Base-by-base conservation (phyloP, 257 asterid species). In the Rauvolfia tetraphylla region DNA sequence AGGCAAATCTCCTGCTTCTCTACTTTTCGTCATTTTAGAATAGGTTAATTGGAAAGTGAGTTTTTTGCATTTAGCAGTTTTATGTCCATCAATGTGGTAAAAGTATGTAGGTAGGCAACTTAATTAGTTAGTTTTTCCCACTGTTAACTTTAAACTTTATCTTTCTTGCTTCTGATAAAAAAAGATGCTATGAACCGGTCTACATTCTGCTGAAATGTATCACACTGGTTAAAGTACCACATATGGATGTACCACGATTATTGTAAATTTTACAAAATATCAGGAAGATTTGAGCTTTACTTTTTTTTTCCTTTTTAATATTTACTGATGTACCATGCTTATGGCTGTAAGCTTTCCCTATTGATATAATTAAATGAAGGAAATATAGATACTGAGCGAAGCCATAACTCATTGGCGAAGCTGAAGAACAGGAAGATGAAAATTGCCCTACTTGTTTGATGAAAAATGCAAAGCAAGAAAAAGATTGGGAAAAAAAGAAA, bases 1-100 rank as follows among this genome's bases (percentile, higher is more conserved):
- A 95, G 97, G 99, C 91, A 86, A 81, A 82, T 81, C 81, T 79
- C 81, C 14, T 69, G 59, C 69, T 79, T 61, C 67, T 67, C 68
- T 38, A 39, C 56, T 58, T 66, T 57, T 38, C 54, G 9, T n/a
- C 15, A 57, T 58, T 58, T 58, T 25, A n/a, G 6, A 25, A 59
- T 18, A 27, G 65, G 54, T 49, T 76, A 49, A 27, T 22, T 38
- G n/a, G 29, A 71, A 63, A 38, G 23, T 63, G 58, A 51, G 49
- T 51, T 46, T 75, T 39, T 22, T 18, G 49, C 42, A 49, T 23
- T 22, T 51, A 4, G 29, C 46, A 72, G 62, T n/a, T 29, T 39
- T 48, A 4, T 5, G n/a, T 6, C 17, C 4, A 38, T 14, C 27
- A 2, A 18, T 65, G 44, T 6, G 49, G 46, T 18, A 66, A 34